Evolutionary conservation across 2,329 filamentous ascomycete genomes (phyloP), one percentile per base, ranked within the genome.

Genomic region (Meredithiella fracta): DNA sequence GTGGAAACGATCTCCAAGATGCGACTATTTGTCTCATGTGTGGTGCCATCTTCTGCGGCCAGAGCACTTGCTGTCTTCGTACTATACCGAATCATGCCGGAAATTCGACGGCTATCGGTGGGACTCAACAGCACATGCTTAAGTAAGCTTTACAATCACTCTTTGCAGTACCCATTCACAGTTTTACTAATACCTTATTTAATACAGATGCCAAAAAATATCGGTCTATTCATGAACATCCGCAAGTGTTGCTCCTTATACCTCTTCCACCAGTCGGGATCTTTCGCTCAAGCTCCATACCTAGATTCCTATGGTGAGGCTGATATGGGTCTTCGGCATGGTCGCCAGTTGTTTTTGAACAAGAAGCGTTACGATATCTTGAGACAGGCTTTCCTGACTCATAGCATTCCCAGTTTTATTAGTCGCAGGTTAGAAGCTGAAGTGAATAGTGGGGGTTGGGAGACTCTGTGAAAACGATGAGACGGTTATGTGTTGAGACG

Each of bases 361-460:
- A 91, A 96, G 71, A 91, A 86, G 69, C 76, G 92, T 61, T 98
- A 97, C 67, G 92, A 98, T 68, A 81, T 83, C 37, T 76, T 96
- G 68, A 77, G 92, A 53, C 86, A 83, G 62, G 81, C 90, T 47
- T 96, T 94, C 83, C 73, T 97, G 59, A 79, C 82, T 52, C 89
- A 96, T 63, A 83, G 85, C 3, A 80, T 98, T 26, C 90, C 90
- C 37, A 94, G 86, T 62, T 82, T 88, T 50, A 95, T 98, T 65
- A 86, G 85, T 61, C 77, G 92, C 61, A 91, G 88, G 68, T 69
- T 98, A 61, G 92, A 98, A 72, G 85, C 87, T 14, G 92, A 98
- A 67, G 88, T 96, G 47, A 98, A 98, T 66, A 96, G 88, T 63
- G 92, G 92, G 0, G 92, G 92, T 0, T 98, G 92, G 92, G 92